phyloP scores from a whole-genome alignment of 805 yeast genomes.

The Pichia manshurica region DNA sequence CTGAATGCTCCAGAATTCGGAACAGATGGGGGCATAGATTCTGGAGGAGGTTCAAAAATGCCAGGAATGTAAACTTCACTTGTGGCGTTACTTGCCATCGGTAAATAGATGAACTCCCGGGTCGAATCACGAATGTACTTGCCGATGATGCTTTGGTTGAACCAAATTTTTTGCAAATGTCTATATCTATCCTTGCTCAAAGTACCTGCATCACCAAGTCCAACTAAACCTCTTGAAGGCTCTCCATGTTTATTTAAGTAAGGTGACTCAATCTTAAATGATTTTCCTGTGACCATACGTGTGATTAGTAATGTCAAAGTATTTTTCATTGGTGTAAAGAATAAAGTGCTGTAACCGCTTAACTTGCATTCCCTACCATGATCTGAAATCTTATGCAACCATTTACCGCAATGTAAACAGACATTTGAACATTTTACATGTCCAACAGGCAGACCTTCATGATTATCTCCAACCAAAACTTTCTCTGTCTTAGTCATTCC shows the following conservation, averaged over 20 bases:
- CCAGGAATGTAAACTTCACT: slow-evolving; percentile 12
- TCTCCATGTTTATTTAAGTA: slow-evolving; percentile 75
- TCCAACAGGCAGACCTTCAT: slow-evolving; percentile 1
- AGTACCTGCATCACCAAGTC: slow-evolving; percentile 50
- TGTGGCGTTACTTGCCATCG: slow-evolving; percentile 8
- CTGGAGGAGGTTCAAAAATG: slow-evolving; percentile 9
- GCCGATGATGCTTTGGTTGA: slow-evolving; percentile 37
- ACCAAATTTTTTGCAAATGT: slow-evolving; percentile 54
- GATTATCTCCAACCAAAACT: slow-evolving; percentile 5
- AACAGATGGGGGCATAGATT: neutral
- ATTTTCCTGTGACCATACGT: slow-evolving; percentile 9
- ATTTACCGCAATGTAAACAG: slow-evolving; percentile 26
- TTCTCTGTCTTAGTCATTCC: neutral
- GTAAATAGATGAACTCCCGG: slow-evolving; percentile 1
- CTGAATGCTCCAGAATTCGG: slow-evolving; percentile 15
- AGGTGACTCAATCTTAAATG: slow-evolving; percentile 47
- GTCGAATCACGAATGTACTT: slow-evolving; percentile 14
- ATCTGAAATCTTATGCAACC: slow-evolving; percentile 10
- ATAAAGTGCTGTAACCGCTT: slow-evolving; percentile 19
- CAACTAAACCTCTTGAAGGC: slow-evolving; percentile 49
- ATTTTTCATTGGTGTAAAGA: slow-evolving; percentile 27
- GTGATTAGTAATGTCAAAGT: slow-evolving; percentile 13
- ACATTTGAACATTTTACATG: slow-evolving; percentile 7
- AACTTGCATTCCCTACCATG: slow-evolving; percentile 21
- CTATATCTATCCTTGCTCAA: slow-evolving; percentile 49